phyloP scores from a whole-genome alignment of 345 rosid species.

The Barbarea vulgaris region DNA sequence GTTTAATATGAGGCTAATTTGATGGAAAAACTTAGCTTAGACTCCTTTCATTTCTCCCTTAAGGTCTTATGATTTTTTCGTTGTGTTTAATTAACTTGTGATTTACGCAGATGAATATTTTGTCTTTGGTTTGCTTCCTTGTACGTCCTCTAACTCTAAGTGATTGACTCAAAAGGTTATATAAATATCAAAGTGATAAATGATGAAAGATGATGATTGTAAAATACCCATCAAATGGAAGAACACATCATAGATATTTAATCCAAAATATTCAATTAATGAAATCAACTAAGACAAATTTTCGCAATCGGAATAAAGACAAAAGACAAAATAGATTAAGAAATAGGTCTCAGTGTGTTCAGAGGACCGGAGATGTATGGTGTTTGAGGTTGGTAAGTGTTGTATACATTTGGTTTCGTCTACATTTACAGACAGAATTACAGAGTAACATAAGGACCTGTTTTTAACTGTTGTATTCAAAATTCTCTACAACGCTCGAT shows the following conservation, averaged over 20 bases:
- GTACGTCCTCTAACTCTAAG: neutral
- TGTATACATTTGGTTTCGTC: neutral
- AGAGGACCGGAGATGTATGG: neutral
- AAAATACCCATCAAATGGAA: neutral
- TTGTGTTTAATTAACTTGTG: neutral
- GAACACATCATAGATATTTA: neutral
- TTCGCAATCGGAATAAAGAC: neutral
- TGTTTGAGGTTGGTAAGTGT: constrained; percentile 1
- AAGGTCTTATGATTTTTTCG: constrained; percentile 6
- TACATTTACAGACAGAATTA: constrained; percentile 23
- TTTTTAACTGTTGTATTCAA: constrained; percentile 70
- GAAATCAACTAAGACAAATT: neutral
- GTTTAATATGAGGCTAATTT: constrained; percentile 10
- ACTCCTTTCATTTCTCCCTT: neutral
- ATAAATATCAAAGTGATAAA: neutral
- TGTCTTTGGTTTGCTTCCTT: neutral
- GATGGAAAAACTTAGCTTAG: neutral
- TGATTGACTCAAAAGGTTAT: neutral
- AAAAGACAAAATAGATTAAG: neutral
- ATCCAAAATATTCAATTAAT: neutral
- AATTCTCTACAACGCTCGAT: constrained; percentile 45
- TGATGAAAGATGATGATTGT: neutral
- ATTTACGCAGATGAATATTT: neutral
- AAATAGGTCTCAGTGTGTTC: neutral
- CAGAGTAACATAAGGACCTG: constrained; percentile 8